Evolutionary conservation across 2,329 filamentous ascomycete genomes (phyloP).

Genomic region (Verticillium zaregamsianum): DNA sequence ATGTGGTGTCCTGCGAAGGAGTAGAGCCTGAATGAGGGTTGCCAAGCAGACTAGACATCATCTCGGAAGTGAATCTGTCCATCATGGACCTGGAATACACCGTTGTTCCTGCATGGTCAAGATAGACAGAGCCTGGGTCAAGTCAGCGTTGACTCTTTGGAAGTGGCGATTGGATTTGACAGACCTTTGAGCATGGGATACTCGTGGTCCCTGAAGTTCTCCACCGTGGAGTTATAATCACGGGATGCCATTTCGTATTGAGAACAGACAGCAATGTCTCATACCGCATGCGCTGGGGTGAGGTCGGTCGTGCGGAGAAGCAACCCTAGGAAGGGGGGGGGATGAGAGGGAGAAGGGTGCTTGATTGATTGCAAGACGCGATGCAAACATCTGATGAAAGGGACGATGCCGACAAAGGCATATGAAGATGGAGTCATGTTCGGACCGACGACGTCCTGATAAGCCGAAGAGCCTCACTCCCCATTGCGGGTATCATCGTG

Average conservation of each 20-base stretch:
- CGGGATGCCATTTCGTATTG: not conserved
- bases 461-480: not conserved
- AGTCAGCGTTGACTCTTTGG: constrained; percentile 5
- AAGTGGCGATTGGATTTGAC: constrained; percentile 4
- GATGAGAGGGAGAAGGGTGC: not conserved
- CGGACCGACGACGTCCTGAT: not conserved
- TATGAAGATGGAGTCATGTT: not conserved
- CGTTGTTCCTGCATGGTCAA: constrained; percentile 96
- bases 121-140: constrained; percentile 66
- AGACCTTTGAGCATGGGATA: constrained; percentile 68
- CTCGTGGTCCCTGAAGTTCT: constrained; percentile 53
- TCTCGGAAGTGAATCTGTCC: constrained; percentile 72
- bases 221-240: constrained; percentile 56
- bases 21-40: constrained; percentile 87
- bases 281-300: not conserved
- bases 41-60: constrained; percentile 75
- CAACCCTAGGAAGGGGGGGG: not conserved
- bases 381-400: not conserved
- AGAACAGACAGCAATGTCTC: not conserved
- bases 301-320: not conserved
- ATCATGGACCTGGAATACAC: constrained; percentile 76
- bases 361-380: not conserved
- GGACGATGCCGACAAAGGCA: not conserved
- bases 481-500: not conserved
- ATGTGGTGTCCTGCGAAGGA: constrained; percentile 73